These are phyloP conservation scores for Teunomyces cretensis DNA, from an alignment of 805 yeast genomes.

Conservation along the genomic window DNA sequence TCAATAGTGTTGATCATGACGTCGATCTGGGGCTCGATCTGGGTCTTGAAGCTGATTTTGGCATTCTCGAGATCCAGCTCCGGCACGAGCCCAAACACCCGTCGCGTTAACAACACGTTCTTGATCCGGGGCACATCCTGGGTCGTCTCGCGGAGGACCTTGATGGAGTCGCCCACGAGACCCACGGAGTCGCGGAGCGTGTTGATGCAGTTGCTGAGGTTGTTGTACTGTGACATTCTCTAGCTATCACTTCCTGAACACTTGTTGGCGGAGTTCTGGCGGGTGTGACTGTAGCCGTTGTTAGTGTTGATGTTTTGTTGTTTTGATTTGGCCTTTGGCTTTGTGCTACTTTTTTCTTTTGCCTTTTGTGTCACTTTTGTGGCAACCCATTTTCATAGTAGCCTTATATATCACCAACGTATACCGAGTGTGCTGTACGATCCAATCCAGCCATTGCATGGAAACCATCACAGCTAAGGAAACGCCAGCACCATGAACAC, in stretches of 20 bases:
- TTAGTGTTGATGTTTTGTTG: not conserved
- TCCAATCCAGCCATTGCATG: not conserved
- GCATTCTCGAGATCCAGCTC: slow-evolving; percentile 46
- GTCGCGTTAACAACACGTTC: slow-evolving; percentile 41
- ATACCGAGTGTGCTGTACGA: not conserved
- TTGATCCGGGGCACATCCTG: slow-evolving; percentile 41
- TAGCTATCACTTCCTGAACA: no score
- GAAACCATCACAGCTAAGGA: no score
- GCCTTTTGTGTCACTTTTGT: not conserved
- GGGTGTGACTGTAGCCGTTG: not conserved
- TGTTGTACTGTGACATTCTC: slow-evolving; percentile 7
- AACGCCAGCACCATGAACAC: slow-evolving; percentile 8
- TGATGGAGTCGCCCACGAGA: slow-evolving; percentile 32
- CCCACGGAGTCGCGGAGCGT: slow-evolving; percentile 34
- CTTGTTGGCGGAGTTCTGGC: no score
- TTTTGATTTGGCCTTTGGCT: not conserved
- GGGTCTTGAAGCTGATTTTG: slow-evolving; percentile 32
- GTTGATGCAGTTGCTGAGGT: slow-evolving; percentile 24
- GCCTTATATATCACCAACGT: not conserved
- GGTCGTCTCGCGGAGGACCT: slow-evolving; percentile 33
- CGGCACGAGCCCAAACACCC: slow-evolving; percentile 52
- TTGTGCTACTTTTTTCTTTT: no score
- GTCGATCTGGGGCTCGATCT: slow-evolving; percentile 43
- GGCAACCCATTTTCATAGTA: not conserved
- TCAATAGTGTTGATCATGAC: slow-evolving; percentile 30